These are phyloP conservation scores for Entomortierella chlamydospora DNA, from an alignment of 192 early-diverging fungal species.

Conservation along the genomic window DNA sequence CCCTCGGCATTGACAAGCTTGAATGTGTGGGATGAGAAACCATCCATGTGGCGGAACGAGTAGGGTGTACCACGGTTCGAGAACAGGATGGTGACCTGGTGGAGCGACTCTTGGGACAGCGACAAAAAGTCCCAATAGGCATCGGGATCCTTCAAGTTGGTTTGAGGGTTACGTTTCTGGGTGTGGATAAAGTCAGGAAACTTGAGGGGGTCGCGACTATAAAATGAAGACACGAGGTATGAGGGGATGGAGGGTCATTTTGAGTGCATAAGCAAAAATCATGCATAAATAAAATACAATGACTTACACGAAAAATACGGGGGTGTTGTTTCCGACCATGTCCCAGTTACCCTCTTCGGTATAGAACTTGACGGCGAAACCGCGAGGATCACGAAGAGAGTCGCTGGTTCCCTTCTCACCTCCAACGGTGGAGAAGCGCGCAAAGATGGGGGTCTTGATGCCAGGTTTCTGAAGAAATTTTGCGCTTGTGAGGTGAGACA, in stretches of 20 bases:
- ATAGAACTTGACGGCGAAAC: slow-evolving; percentile 88
- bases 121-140: slow-evolving; percentile 87
- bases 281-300: no score
- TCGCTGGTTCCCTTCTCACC: slow-evolving; percentile 82
- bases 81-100: slow-evolving; percentile 84
- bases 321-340: slow-evolving; percentile 89
- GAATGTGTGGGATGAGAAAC: slow-evolving; percentile 83
- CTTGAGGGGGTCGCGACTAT: slow-evolving; percentile 76
- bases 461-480: slow-evolving; percentile 77
- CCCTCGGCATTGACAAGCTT: slow-evolving; percentile 79
- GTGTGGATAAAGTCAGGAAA: slow-evolving; percentile 90
- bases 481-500: slow-evolving; percentile 76
- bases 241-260: background rate
- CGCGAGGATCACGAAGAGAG: slow-evolving; percentile 84
- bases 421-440: slow-evolving; percentile 84
- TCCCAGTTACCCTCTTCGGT: slow-evolving; percentile 91
- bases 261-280: no score
- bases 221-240: background rate
- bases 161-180: slow-evolving; percentile 85
- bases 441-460: slow-evolving; percentile 84
- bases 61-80: slow-evolving; percentile 88
- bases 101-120: slow-evolving; percentile 79
- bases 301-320: slow-evolving; percentile 79
- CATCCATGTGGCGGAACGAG: slow-evolving; percentile 87
- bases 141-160: slow-evolving; percentile 75